Base-by-base conservation (phyloP, 2,329 filamentous ascomycete genomes). In the Leptographium galeiforme region DNA sequence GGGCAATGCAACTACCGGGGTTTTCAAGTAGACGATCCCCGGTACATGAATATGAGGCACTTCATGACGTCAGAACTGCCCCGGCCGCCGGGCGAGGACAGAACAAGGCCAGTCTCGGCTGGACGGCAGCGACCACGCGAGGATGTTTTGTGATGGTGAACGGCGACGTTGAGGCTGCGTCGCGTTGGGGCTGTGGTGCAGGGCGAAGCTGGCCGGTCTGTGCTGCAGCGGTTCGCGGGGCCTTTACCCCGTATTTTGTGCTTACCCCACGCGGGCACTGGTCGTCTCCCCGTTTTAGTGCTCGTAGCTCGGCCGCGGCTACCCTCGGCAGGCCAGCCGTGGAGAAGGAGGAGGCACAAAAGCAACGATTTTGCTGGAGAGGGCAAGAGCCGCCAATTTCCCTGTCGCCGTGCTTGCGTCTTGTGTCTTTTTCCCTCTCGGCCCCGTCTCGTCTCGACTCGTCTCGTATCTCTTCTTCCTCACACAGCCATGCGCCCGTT, bases 401-500 rank as follows among this genome's bases (percentile, higher is more conserved):
- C 16, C 25, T 7, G 14, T 36, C 16, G 16, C 33, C 41, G n/a
- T 38, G 6, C 39, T 34, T 33, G 25, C 33, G 19, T 45, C 36
- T 48, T 41, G 13, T 16, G 3, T 25, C 10, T 25, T 32, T 46
- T 19, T 8, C 5, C 30, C 11, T 16, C 8, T 40, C n/a, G 25
- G 18, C 18, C 33, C 44, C 4, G 16, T 14, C 11, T 30, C 38
- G 19, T 16, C 34, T 48, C 12, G 33, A 10, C 34, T 36, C 34
- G 34, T 36, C 39, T 40, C 25, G 25, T 53, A 12, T 53, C 39
- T 30, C 18, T 52, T 13, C 6, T 47, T 40, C 40, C 3, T 30
- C 32, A 14, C 18, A 33, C 33, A 43, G 67, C 60, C 32, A 81
- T 81, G 78, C 75, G 77, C 62, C 76, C 77, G 58, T 68, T 81